Conservation (phyloP, 331 rosid genomes). For the Spiraea crenata region DNA sequence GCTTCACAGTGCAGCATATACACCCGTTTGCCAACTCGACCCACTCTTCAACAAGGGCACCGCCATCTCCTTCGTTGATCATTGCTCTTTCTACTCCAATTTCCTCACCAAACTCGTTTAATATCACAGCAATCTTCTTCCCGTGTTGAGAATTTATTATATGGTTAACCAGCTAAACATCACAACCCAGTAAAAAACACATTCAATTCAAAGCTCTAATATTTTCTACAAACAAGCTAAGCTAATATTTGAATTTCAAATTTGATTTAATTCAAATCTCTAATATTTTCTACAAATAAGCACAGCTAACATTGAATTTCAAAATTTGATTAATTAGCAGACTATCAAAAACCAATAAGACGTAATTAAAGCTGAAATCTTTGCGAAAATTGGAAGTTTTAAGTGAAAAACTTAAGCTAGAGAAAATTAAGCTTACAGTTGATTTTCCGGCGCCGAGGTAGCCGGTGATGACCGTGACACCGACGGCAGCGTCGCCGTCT, state of each 20-base stretch:
- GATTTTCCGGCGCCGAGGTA: slow-evolving; percentile 97
- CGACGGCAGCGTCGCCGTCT: slow-evolving; percentile 47
- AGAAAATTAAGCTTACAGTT: slow-evolving; percentile 47
- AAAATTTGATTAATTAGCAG: no score
- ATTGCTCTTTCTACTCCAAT: slow-evolving; percentile 95
- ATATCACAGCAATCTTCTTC: slow-evolving; percentile 89
- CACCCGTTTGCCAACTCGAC: slow-evolving; percentile 95
- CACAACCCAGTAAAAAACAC: neutral
- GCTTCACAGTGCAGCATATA: slow-evolving; percentile 86
- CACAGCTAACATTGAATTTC: no score
- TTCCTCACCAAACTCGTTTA: slow-evolving; percentile 96
- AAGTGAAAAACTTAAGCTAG: neutral
- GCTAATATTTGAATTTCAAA: no score
- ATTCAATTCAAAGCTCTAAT: neutral
- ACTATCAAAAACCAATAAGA: no score
- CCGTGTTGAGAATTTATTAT: slow-evolving; percentile 76
- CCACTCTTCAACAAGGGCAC: slow-evolving; percentile 96
- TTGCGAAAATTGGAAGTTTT: neutral
- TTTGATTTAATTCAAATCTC: neutral
- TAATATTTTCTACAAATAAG: neutral
- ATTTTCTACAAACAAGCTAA: neutral
- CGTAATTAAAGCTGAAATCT: no score
- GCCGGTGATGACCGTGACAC: slow-evolving; percentile 93
- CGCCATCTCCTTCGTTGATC: slow-evolving; percentile 93
- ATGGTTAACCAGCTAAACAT: slow-evolving; percentile 71